Conservation (phyloP, 441 rosid genomes). For the Kokia cookei region DNA sequence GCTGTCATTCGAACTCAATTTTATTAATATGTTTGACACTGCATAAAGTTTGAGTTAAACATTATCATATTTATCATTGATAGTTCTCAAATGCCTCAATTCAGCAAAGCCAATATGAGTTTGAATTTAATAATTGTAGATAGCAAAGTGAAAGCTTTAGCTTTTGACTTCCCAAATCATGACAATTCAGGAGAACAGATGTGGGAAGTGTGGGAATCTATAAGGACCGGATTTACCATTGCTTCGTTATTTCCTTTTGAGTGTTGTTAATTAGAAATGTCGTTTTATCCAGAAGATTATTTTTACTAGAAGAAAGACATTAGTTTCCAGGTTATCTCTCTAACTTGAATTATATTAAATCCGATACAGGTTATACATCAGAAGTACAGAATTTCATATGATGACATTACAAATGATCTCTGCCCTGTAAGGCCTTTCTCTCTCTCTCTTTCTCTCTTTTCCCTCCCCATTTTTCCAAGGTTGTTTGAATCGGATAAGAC, state of each 20-base stretch:
- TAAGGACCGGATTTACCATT: neutral
- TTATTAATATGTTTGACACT: neutral
- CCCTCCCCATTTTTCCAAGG: neutral
- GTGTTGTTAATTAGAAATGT: neutral
- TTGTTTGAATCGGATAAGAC: too few species aligned
- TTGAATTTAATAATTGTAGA: neutral
- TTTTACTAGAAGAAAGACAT: neutral
- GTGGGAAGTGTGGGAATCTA: neutral
- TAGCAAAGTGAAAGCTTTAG: neutral
- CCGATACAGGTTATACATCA: constrained; percentile 85
- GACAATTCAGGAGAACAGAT: neutral
- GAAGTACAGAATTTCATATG: constrained; percentile 93
- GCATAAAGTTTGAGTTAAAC: neutral
- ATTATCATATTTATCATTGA: neutral
- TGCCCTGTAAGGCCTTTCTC: constrained; percentile 68
- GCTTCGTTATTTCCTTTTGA: neutral
- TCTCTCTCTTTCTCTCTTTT: neutral
- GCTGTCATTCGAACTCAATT: neutral
- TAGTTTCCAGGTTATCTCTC: neutral
- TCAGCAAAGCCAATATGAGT: neutral
- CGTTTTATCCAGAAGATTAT: neutral
- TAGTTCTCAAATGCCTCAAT: neutral
- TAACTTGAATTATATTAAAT: constrained; percentile 6
- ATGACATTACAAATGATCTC: constrained; percentile 86
- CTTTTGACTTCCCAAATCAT: neutral